A percentile compares a stretch with the other conserved stretches of the same genome.
These are phyloP conservation scores for Nelumbo lutea DNA, from an alignment of 164 flowering plant species.

Conservation along the genomic window DNA sequence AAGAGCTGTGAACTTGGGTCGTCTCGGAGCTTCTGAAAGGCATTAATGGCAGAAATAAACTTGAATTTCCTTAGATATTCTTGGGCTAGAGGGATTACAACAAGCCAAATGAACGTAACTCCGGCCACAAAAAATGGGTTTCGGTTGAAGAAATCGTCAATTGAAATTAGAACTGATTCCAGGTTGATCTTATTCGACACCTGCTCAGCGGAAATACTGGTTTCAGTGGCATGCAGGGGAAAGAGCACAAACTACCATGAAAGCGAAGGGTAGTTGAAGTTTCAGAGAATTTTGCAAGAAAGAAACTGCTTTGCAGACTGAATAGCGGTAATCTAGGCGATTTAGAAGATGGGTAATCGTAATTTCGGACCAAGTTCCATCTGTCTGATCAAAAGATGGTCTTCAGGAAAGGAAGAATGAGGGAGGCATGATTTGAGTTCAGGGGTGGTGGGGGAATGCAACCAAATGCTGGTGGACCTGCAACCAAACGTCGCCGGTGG, in stretches of 20 bases:
- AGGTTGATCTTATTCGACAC: conserved; percentile 46
- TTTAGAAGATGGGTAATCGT: conserved; percentile 12
- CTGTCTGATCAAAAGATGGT: too few species aligned
- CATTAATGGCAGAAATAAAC: conserved; percentile 59
- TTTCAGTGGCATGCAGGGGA: conserved; percentile 49
- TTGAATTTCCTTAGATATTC: conserved; percentile 63
- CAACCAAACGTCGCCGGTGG: too few species aligned
- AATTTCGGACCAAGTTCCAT: neutral
- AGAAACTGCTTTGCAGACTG: conserved; percentile 7
- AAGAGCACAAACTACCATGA: conserved; percentile 23
- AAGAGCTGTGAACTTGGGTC: conserved; percentile 58
- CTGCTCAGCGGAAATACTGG: conserved; percentile 24
- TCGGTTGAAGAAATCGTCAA: conserved; percentile 71
- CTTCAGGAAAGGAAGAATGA: too few species aligned
- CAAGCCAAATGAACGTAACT: conserved; percentile 75
- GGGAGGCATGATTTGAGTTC: too few species aligned
- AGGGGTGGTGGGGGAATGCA: too few species aligned
- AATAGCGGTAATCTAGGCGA: conserved; percentile 6
- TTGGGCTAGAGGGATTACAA: conserved; percentile 62
- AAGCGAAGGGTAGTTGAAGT: conserved; percentile 17
- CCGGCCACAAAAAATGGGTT: conserved; percentile 82
- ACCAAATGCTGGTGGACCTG: too few species aligned
- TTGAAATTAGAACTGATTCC: conserved; percentile 60
- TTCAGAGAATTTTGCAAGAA: neutral
- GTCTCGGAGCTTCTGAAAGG: conserved; percentile 60